These are phyloP conservation scores for Eucalyptus virginea DNA, from an alignment of 345 rosid genomes.

Conservation along the genomic window DNA sequence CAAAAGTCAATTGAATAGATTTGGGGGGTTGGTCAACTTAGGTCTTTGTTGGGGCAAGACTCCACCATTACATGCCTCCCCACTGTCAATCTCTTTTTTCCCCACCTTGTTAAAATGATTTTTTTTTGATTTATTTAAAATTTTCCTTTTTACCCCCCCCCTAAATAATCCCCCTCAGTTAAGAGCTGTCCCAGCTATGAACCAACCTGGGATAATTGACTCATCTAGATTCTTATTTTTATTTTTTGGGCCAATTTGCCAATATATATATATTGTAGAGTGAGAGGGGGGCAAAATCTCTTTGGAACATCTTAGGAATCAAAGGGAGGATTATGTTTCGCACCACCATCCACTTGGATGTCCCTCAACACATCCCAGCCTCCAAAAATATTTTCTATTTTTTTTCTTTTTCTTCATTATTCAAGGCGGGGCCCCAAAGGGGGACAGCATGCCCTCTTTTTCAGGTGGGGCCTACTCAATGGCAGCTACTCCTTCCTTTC, in stretches of 20 bases:
- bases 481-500: background rate
- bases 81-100: background rate
- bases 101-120: background rate
- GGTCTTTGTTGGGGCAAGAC: background rate
- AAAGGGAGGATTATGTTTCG: background rate
- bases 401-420: background rate
- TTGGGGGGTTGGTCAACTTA: background rate
- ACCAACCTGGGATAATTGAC: background rate
- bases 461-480: background rate
- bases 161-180: background rate
- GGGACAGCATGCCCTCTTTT: background rate
- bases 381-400: background rate
- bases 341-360: background rate
- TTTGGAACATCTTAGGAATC: background rate
- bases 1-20: background rate
- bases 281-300: background rate
- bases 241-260: background rate
- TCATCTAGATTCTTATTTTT: background rate
- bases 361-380: background rate
- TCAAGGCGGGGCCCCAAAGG: background rate
- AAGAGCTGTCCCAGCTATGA: background rate
- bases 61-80: background rate
- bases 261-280: background rate
- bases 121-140: background rate
- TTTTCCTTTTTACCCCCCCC: background rate